Conservation (phyloP, 1,284 basidiomycete species). For the Melampsora americana region DNA sequence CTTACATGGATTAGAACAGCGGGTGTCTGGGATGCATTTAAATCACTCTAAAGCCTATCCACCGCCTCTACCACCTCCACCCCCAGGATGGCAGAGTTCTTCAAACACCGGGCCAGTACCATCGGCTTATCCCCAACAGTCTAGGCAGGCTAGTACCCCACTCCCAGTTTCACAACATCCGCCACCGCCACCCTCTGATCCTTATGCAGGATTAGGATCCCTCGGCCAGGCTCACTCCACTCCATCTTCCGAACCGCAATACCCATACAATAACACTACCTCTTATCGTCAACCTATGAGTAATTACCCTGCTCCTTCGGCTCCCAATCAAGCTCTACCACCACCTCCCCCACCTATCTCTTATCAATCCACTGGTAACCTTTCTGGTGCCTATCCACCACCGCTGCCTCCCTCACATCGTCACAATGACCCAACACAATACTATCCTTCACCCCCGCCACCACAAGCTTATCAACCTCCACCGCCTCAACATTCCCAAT, state of each 20-base stretch:
- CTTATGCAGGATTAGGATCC: slow-evolving; percentile 13
- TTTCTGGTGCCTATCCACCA: slow-evolving; percentile 49
- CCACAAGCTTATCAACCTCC: slow-evolving; percentile 49
- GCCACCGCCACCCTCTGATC: slow-evolving; percentile 25
- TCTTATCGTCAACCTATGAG: slow-evolving; percentile 7
- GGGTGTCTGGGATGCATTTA: slow-evolving; percentile 39
- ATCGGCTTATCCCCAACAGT: slow-evolving; percentile 17
- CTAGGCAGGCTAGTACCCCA: slow-evolving; percentile 24
- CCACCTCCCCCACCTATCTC: slow-evolving; percentile 46
- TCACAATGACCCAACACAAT: slow-evolving; percentile 17
- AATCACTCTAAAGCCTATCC: slow-evolving; percentile 43
- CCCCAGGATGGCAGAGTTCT: slow-evolving; percentile 38
- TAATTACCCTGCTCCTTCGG: slow-evolving; percentile 3
- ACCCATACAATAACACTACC: slow-evolving; percentile 18
- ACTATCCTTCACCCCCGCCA: slow-evolving; percentile 42
- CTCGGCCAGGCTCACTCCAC: slow-evolving; percentile 27
- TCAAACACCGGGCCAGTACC: slow-evolving; percentile 28
- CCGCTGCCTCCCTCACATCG: slow-evolving; percentile 48
- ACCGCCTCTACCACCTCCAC: slow-evolving; percentile 43
- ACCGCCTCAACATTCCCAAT: slow-evolving; percentile 16
- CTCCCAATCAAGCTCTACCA: slow-evolving; percentile 43
- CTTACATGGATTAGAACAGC: slow-evolving; percentile 42
- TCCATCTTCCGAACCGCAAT: slow-evolving; percentile 48
- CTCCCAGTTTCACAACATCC: slow-evolving; percentile 5
- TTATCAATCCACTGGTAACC: slow-evolving; percentile 43